Evolutionary conservation across 768 basidiomycete species (phyloP), one percentile per base, ranked within the genome.

Genomic region (Lentinula sp.): DNA sequence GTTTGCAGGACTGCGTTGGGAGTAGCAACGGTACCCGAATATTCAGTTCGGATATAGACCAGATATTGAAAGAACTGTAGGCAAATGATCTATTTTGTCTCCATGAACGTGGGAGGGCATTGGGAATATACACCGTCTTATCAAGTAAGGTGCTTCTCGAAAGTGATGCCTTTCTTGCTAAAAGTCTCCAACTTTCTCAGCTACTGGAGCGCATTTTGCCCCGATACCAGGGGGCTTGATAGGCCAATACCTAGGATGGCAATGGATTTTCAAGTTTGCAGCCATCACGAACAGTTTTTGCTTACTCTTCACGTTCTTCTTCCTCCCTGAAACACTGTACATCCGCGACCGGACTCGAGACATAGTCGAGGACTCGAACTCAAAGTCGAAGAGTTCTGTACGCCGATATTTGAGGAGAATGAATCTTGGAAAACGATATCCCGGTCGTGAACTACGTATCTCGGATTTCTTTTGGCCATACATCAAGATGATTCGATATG

Each of bases 221-320:
- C 57, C 57, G 7, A 58, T 58, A 1, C 57, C 57, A 46, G 57
- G 57, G 6, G 57, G 57, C 7, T 42, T 58, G 7, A 58, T 58
- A n/a, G 57, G 57, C 31, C 57, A 58, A 48, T 58, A 45, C n/a
- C 46, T 58, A 7, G 57, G 57, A 10, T 58, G 57, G 57, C 57
- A 39, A 16, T 58, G 57, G 57, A 42, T 58, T 10, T 58, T 58
- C 43, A 58, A 58, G 18, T 46, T 58, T 32, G 46, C 57, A 8
- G 57, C 57, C 31, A 58, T 58, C 13, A 31, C 28, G 3, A 58
- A 58, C 43, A 35, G 57, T 28, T 45, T 58, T 18, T 45, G 42
- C 34, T n/a, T 58, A 42, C 11, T 58, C 11, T 58, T 58, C 40
- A 58, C 34, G 6, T 45, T 58, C 15, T 58, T 58, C 57, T 58